Percentiles rank a stretch among this genome's conserved stretches.
Conservation (phyloP, 768 basidiomycete species). For the Phanerodontia chrysosporium region DNA sequence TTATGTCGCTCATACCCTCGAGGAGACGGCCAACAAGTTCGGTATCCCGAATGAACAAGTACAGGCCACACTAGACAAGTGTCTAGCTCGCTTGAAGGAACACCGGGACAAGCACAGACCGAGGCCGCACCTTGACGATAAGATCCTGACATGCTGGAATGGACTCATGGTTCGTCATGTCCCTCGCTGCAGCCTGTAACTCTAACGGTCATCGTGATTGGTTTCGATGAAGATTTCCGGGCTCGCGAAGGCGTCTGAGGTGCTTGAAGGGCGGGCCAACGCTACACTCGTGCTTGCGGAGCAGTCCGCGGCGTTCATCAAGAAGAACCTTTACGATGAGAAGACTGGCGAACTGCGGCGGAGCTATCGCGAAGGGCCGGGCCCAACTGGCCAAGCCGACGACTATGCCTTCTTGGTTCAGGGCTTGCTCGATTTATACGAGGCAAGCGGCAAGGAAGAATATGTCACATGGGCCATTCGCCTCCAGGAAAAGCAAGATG, state of each 20-base stretch:
- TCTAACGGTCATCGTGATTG: no score
- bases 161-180: slow-evolving; percentile 32
- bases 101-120: slow-evolving; percentile 31
- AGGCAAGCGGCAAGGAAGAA: slow-evolving; percentile 31
- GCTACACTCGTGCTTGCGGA: slow-evolving; percentile 14
- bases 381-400: slow-evolving; percentile 34
- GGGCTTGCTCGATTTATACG: slow-evolving; percentile 33
- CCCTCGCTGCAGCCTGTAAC: slow-evolving; percentile 11
- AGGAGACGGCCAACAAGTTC: slow-evolving; percentile 19
- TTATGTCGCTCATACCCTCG: slow-evolving; percentile 16
- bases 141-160: slow-evolving; percentile 38
- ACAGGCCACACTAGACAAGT: slow-evolving; percentile 15
- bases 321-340: slow-evolving; percentile 16
- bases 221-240: slow-evolving; percentile 18
- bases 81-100: slow-evolving; percentile 22
- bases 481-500: slow-evolving; percentile 35
- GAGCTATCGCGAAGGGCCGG: slow-evolving; percentile 33
- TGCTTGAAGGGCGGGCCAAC: not conserved
- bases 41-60: slow-evolving; percentile 20
- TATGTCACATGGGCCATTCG: slow-evolving; percentile 30
- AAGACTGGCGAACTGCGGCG: slow-evolving; percentile 23
- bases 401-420: slow-evolving; percentile 37
- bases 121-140: slow-evolving; percentile 38
- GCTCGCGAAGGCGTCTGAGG: slow-evolving; percentile 17
- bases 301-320: slow-evolving; percentile 16